Evolutionary conservation across 2,329 filamentous ascomycete species (phyloP), one percentile per base, ranked within the genome.

Genomic region (Daldinia sp.): DNA sequence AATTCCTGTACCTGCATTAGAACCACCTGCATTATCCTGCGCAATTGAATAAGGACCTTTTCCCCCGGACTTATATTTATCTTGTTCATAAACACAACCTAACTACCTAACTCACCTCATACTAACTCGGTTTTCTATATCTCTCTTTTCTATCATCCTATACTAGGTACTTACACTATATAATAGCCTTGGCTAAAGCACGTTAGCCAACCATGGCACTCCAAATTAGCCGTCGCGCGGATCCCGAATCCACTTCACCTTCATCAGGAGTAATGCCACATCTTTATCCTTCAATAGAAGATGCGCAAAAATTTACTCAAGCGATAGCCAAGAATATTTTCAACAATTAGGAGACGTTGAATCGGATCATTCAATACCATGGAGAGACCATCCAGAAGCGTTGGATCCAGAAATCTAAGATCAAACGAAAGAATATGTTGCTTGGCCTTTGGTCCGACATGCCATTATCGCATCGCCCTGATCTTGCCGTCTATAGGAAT

Each of bases 381-480:
- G 58, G 55, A 48, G 28, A 44, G n/a, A 55, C 41, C 20, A 71
- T 70, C n/a, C 39, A 44, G 23, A 67, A 58, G 9, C 69, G 69
- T 20, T 69, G 69, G 69, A n/a, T 18, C 1, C 12, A 56, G 2
- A 69, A 64, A 41, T 64, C 69, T 1, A 69, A 37, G 23, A 0
- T 30, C 30, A 60, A 67, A 39, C 59, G 69, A 35, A 65, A 53
- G 56, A 55, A 60, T 4, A 2, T 69, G 13, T 41, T 71, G 30
- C 63, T 58, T 41, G 2, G 48, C 13, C 35, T 33, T 10, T 66
- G 63, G 63, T 51, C 65, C 5, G 13, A 48, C 1, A 66, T 71
- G 48, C 39, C 69, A 12, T 1, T 5, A 13, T 44, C n/a, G 12
- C 69, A 67, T 61, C 51, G 66, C 46, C 63, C 69, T 6, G 60